Percentiles rank a stretch among this genome's conserved stretches.
These are phyloP conservation scores for Aspergillus avenaceus DNA, from an alignment of 495 filamentous ascomycete genomes.

Conservation along the genomic window DNA sequence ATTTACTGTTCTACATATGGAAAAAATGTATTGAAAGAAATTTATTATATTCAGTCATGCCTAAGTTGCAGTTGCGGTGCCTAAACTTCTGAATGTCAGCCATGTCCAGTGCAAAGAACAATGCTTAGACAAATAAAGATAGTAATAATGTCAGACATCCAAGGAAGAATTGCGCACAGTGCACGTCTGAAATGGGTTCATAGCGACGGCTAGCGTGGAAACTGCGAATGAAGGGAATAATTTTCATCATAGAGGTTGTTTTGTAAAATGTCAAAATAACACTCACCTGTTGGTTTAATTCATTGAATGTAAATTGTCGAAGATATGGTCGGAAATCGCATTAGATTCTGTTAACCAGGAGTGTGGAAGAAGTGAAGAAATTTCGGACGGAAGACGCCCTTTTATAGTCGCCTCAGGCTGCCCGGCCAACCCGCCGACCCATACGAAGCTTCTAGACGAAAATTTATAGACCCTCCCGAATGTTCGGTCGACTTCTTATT, in stretches of 20 bases:
- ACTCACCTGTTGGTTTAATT: too few relatives aligned
- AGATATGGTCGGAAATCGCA: conserved; percentile 3
- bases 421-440: conserved; percentile 27
- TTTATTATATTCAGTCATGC: too few relatives aligned
- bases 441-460: conserved; percentile 27
- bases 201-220: conserved; percentile 49
- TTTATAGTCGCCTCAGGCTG: conserved; percentile 39
- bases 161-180: conserved; percentile 49
- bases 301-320: too few relatives aligned
- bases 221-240: conserved; percentile 50
- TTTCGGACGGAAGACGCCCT: conserved; percentile 17
- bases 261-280: not conserved
- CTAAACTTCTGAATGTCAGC: conserved; percentile 2
- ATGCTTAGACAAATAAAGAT: conserved; percentile 1
- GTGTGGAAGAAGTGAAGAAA: conserved; percentile 23
- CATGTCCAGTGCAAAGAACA: too few relatives aligned
- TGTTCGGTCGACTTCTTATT: not conserved
- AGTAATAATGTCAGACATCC: conserved; percentile 45
- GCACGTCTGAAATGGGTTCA: conserved; percentile 45
- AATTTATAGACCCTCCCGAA: conserved; percentile 4
- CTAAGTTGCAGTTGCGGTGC: too few relatives aligned
- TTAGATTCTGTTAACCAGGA: conserved; percentile 5
- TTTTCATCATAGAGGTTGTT: conserved; percentile 48
- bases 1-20: not conserved
- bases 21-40: too few relatives aligned